Evolutionary conservation across 345 rosid species (phyloP).

Genomic region (Aquilaria sinensis): DNA sequence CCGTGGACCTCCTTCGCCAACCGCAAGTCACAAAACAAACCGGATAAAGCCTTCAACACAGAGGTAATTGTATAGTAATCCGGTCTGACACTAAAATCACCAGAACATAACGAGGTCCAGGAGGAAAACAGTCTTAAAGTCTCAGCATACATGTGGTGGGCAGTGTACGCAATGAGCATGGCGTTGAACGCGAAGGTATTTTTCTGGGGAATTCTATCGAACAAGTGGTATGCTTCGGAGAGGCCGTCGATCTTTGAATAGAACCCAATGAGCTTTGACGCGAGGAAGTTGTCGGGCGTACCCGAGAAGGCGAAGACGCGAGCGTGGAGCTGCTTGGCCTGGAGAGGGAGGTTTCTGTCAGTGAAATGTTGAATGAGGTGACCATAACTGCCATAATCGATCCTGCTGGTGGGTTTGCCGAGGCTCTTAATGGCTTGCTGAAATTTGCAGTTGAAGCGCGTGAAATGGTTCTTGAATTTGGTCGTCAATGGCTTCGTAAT

Average conservation of each 20-base stretch:
- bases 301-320: constrained; percentile 47
- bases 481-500: constrained; percentile 1
- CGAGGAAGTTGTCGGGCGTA: constrained; percentile 63
- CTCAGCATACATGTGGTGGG: constrained; percentile 42
- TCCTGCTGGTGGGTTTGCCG: constrained; percentile 11
- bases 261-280: constrained; percentile 51
- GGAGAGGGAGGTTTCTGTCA: constrained; percentile 46
- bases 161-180: constrained; percentile 55
- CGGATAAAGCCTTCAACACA: constrained; percentile 51
- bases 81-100: constrained; percentile 22
- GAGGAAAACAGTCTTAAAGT: constrained; percentile 45
- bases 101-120: constrained; percentile 21
- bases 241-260: constrained; percentile 39
- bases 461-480: constrained; percentile 2
- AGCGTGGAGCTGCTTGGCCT: constrained; percentile 74
- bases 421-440: constrained; percentile 29
- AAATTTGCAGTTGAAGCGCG: constrained; percentile 20
- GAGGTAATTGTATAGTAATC: constrained; percentile 55
- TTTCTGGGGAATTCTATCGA: constrained; percentile 49
- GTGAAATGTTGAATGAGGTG: constrained; percentile 57
- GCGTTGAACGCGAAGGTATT: constrained; percentile 73
- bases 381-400: constrained; percentile 58
- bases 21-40: constrained; percentile 23
- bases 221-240: constrained; percentile 50
- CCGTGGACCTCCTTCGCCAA: constrained; percentile 60